Base-by-base conservation (phyloP, 495 filamentous ascomycete genomes). In the Jackrogersella minutella region DNA sequence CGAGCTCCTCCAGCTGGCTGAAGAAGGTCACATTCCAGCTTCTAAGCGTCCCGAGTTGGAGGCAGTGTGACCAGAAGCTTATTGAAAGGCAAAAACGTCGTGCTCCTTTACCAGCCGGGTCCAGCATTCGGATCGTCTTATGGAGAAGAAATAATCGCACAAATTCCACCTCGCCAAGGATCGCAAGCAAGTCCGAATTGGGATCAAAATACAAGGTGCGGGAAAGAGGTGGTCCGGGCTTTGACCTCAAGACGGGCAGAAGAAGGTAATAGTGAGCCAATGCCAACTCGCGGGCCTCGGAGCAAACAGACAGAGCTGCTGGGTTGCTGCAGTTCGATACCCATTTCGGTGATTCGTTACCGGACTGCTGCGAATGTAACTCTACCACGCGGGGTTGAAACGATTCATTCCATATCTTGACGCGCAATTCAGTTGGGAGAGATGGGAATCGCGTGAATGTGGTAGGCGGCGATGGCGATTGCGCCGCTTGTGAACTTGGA, bases 361-460 rank as follows among this genome's bases (percentile, higher is more conserved):
- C 30, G 16, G 16, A 30, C 43, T 50, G 52, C 11, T 64, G 66
- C 6, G 59, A 62, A 64, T 79, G 77, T 10, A 78, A 58, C 44
- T 73, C 77, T n/a, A 79, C 54, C 10, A 70, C 66, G 28, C 77
- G 74, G 0, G 74, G 73, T 6, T 59, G 21, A 28, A 78, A 74
- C 8, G 77, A 36, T 40, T 55, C 55, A 0, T 59, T 39, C 74
- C 76, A 79, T 24, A 79, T 76, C 3, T 73, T 55, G 66, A 79
- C 68, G 30, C 77, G 74, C 40, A 79, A 51, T 34, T 79, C 77
- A 30, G 73, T 41, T 9, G 77, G 77, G 8, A 79, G 69, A n/a
- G 62, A 43, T 9, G 74, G 68, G 46, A 79, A 79, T 26, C 43
- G 33, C 5, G 52, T 63, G 39, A 79, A 77, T 56, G 22, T 10